Evolutionary conservation across 345 rosid genomes (phyloP).

Genomic region (Boechera retrofracta): DNA sequence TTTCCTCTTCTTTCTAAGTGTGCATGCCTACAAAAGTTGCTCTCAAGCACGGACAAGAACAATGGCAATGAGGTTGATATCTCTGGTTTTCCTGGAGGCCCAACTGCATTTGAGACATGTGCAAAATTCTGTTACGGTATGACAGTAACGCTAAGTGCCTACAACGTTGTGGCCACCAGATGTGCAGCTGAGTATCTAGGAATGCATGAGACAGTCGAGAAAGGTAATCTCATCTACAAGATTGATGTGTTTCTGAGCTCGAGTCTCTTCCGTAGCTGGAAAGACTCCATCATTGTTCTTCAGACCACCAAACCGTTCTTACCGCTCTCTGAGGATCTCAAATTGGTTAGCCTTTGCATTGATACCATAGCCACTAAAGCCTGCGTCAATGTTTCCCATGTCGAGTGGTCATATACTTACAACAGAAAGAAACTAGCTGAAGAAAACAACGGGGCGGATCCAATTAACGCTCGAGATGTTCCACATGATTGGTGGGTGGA

Average conservation of each 20-base stretch:
- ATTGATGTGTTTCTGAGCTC: constrained; percentile 80
- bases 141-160: constrained; percentile 78
- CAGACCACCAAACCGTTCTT: constrained; percentile 62
- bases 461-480: constrained; percentile 56
- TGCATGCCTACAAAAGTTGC: constrained; percentile 65
- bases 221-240: constrained; percentile 83
- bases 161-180: constrained; percentile 71
- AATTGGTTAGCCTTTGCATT: constrained; percentile 59
- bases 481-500: constrained; percentile 96
- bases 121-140: constrained; percentile 89
- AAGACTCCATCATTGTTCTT: constrained; percentile 83
- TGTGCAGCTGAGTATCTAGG: constrained; percentile 85
- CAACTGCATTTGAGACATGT: constrained; percentile 79
- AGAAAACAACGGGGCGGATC: constrained; percentile 55
- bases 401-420: constrained; percentile 85
- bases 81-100: constrained; percentile 80
- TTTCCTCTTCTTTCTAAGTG: constrained; percentile 89
- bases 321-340: constrained; percentile 73
- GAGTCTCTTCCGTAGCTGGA: constrained; percentile 84
- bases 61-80: constrained; percentile 59
- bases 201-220: constrained; percentile 78
- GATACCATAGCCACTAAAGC: constrained; percentile 76
- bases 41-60: constrained; percentile 52
- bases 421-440: constrained; percentile 72
- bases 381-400: constrained; percentile 64